Conservation (phyloP, 495 filamentous ascomycete species). For the Aspergillus avenaceus region DNA sequence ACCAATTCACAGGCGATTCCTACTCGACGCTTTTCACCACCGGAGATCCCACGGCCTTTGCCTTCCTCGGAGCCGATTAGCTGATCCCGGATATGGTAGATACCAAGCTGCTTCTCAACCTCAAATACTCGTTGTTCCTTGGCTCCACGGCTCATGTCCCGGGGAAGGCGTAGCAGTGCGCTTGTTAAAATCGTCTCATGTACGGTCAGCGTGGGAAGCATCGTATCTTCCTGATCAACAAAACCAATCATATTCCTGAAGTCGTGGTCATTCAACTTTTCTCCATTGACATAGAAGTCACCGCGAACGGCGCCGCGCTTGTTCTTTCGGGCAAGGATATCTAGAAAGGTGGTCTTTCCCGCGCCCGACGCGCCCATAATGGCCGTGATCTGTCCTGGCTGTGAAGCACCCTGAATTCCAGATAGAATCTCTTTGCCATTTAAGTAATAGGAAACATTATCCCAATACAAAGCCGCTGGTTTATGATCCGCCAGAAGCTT, state of each 20-base stretch:
- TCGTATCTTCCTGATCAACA: slow-evolving; percentile 97
- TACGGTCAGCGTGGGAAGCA: slow-evolving; percentile 94
- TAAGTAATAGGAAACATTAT: slow-evolving; percentile 80
- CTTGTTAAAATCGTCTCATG: slow-evolving; percentile 97
- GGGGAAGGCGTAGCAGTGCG: slow-evolving; percentile 81
- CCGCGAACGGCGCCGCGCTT: slow-evolving; percentile 79
- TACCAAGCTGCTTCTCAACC: slow-evolving; percentile 92
- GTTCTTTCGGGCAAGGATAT: slow-evolving; percentile 96
- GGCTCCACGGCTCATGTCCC: slow-evolving; percentile 78
- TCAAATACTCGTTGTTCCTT: slow-evolving; percentile 90
- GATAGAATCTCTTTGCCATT: slow-evolving; percentile 85
- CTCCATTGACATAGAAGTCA: slow-evolving; percentile 90
- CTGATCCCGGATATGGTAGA: slow-evolving; percentile 86
- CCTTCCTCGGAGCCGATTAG: slow-evolving; percentile 98
- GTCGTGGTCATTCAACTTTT: slow-evolving; percentile 78
- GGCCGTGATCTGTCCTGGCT: slow-evolving; percentile 86
- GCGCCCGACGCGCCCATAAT: slow-evolving; percentile 99
- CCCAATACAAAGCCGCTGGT: slow-evolving; percentile 82
- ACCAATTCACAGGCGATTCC: slow-evolving; percentile 97
- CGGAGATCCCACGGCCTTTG: slow-evolving; percentile 89
- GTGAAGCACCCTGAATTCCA: slow-evolving; percentile 75
- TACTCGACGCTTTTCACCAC: slow-evolving; percentile 92
- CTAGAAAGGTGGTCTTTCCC: slow-evolving; percentile 95
- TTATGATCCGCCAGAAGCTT: slow-evolving; percentile 88
- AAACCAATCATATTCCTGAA: slow-evolving; percentile 92